Base-by-base conservation (phyloP, 164 flowering plant genomes). In the Dillenia turbinata region DNA sequence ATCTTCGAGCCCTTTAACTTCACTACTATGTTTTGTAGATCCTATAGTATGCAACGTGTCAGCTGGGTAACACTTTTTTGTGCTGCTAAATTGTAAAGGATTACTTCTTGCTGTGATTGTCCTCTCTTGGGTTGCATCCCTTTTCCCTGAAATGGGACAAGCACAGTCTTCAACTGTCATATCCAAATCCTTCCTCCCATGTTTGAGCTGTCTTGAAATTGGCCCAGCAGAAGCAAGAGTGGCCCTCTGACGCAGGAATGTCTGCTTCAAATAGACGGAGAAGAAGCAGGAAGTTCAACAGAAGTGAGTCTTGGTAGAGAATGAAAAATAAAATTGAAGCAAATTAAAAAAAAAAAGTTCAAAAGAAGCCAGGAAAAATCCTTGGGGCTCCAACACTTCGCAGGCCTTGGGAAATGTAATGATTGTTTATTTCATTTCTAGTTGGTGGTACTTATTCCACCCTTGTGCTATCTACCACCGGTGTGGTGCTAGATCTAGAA, bases 191-290 rank as follows among this genome's bases (percentile, higher is more conserved):
- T 19, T 63, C 52, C 47, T 57, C 48, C 52, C 69, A 5, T 44
- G 63, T 49, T 68, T 73, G 60, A 73, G 52, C 69, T 57, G 12
- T 55, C 45, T 22, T 17, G 49, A 61, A 57, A 75, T 44, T 24
- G 12, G 55, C 12, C 17, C 40, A 33, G 45, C 49, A 54, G 52
- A 11, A 59, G 51, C n/a, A 24, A 15, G 17, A 64, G 47, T 24
- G 26, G 49, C 77, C 77, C 73, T 80, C 67, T 76, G 82, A 52
- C 82, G 81, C 74, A 83, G 59, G 71, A 81, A 85, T 43, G 89
- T 81, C 85, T 82, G 47, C 12, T 16, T 24, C 10, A 53, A 52
- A 58, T n/a, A 9, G 49, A 68, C 54, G 56, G 16, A 61, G 15
- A 54, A 57, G 12, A 55, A 65, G 17, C 43, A 52, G 47, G 12